Base-by-base conservation (phyloP, 2,329 filamentous ascomycete species). In the Claviceps quebecensis region DNA sequence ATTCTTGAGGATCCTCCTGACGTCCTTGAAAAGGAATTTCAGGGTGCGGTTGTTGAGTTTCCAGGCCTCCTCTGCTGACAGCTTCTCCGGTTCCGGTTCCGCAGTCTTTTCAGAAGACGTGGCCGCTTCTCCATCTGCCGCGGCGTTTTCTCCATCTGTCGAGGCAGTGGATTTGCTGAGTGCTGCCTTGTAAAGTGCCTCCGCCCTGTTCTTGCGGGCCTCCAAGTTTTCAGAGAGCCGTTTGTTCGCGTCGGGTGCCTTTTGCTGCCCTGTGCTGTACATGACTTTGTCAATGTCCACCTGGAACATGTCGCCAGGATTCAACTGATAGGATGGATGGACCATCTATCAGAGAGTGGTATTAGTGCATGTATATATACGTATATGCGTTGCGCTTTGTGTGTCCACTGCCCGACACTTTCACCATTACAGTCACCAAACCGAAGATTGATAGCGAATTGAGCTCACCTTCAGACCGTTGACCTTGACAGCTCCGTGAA, bases 281-380 rank as follows among this genome's bases (percentile, higher is more conserved):
- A 98, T 76, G 52, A 98, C 93, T 59, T 84, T 81, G 40, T 95
- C 87, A 38, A 86, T 77, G 19, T 96, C 86, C 60, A 98, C 91
- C 66, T 95, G 88, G 75, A 98, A 98, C 81, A 98, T 87, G 66
- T 98, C 93, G 59, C 93, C 93, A 2, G 93, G 94, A 67, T 98
- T 98, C 40, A 98, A 78, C 57, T 89, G 82, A 67, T 98, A 98
- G 51, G 88, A 86, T 8, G 93, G 90, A 63, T 93, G 87, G 56
- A 78, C 76, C 86, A 97, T 95, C 91, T 95, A 51, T 44, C 19
- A 4, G 3, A n/a, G 44, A 38, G 6, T 43, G 23, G 9, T 8
- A 49, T 59, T n/a, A 57, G 54, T 38, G 17, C 29, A 14, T 8
- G 1, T 26, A 3, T 26, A 38, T 6, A 9, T 40, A 17, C n/a